Conservation (phyloP, 306 rosid genomes). For the Vicia faba region DNA sequence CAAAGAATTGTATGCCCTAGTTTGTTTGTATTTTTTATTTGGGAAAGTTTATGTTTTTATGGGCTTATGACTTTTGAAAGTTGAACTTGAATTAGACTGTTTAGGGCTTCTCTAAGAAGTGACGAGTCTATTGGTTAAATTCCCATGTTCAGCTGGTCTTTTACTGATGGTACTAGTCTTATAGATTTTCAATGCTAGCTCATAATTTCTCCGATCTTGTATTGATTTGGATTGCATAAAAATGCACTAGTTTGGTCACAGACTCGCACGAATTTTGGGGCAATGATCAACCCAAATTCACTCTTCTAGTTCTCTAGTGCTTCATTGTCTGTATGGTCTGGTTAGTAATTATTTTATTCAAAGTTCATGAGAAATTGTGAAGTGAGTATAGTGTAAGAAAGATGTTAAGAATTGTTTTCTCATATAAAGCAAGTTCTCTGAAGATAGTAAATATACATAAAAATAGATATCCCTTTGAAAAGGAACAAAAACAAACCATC, state of each 20-base stretch:
- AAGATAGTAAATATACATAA: background rate
- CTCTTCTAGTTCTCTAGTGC: background rate
- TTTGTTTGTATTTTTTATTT: conserved; percentile 25
- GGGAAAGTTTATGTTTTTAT: background rate
- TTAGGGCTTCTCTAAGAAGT: background rate
- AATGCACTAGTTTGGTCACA: conserved; percentile 4
- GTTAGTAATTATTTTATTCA: background rate
- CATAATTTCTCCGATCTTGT: too few species aligned
- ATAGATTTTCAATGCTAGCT: background rate
- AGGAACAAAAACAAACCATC: too few species aligned
- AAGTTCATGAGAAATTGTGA: background rate
- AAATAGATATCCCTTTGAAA: conserved; percentile 6
- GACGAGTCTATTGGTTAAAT: conserved; percentile 8
- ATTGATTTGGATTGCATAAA: background rate
- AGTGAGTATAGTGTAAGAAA: background rate
- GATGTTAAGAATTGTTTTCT: conserved; percentile 11
- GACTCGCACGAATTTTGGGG: background rate
- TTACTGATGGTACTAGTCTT: background rate
- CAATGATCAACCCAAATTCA: conserved; percentile 10
- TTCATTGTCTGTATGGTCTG: background rate
- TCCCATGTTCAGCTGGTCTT: background rate
- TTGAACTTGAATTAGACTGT: background rate
- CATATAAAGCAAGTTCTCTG: background rate
- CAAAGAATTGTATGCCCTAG: background rate
- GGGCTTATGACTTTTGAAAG: background rate